A percentile compares a stretch with the other conserved stretches of the same genome.
Conservation (phyloP, 768 basidiomycete genomes). For the Lepiota venenata region DNA sequence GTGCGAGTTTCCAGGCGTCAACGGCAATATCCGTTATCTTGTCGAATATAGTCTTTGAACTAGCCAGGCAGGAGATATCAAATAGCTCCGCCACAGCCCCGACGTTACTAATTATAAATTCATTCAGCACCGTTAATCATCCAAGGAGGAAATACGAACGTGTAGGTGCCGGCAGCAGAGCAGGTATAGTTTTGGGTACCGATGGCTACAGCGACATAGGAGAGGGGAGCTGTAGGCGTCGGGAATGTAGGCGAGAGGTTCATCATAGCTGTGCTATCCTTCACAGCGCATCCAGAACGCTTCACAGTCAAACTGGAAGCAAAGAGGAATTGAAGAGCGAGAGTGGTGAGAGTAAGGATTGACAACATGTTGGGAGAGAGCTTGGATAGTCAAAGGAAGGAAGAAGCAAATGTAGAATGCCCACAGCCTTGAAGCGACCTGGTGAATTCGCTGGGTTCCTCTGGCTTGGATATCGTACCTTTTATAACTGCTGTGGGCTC, state of each 20-base stretch:
- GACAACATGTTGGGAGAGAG: background rate
- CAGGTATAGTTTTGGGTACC: conserved; percentile 60
- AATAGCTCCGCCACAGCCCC: conserved; percentile 53
- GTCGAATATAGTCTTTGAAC: conserved; percentile 23
- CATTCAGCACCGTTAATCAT: too few relatives aligned
- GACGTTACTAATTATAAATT: conserved; percentile 29
- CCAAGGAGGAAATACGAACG: conserved; percentile 28
- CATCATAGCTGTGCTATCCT: conserved; percentile 16
- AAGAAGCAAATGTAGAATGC: background rate
- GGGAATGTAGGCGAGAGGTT: conserved; percentile 28
- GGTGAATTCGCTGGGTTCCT: background rate
- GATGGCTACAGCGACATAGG: conserved; percentile 43
- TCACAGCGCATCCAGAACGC: conserved; percentile 21
- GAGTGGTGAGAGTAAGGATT: background rate
- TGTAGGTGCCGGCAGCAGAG: conserved; percentile 36
- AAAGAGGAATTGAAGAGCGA: background rate
- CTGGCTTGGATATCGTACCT: too few relatives aligned
- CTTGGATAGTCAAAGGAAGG: background rate
- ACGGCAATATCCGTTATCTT: conserved; percentile 22
- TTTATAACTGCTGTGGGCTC: too few relatives aligned
- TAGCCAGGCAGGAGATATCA: conserved; percentile 49
- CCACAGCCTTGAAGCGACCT: background rate
- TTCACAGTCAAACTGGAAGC: background rate
- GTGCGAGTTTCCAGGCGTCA: conserved; percentile 18
- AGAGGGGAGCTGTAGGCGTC: conserved; percentile 29